Conservation (phyloP, 441 rosid genomes). For the Macaranga tanarius region DNA sequence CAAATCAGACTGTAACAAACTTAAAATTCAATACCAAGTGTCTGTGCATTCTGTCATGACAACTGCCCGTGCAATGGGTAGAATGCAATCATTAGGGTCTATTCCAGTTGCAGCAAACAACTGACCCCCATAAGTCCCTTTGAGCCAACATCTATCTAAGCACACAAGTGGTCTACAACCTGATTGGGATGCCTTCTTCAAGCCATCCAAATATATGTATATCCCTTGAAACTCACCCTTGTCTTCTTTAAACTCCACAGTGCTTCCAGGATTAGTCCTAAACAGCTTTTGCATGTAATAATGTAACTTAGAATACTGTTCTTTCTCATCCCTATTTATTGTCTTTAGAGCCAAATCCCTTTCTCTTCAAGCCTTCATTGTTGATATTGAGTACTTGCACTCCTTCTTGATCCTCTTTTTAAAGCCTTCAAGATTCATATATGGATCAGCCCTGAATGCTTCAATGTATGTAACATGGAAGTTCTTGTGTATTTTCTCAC, state of each 20-base stretch:
- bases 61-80: neutral
- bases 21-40: neutral
- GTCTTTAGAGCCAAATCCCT: neutral
- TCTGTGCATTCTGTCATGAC: neutral
- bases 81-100: constrained; percentile 3
- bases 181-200: neutral
- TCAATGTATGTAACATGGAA: neutral
- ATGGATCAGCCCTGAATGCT: neutral
- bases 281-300: neutral
- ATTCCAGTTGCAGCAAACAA: neutral
- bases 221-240: neutral
- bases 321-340: neutral
- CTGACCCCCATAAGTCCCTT: neutral
- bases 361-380: neutral
- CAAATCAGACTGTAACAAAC: neutral
- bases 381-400: neutral
- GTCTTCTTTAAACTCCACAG: no score
- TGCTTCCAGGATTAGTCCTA: neutral
- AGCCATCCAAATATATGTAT: neutral
- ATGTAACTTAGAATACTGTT: neutral
- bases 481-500: no score
- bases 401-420: neutral
- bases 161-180: neutral
- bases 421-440: neutral
- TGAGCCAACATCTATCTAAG: neutral